Percentiles rank a stretch among this genome's conserved stretches.
Evolutionary conservation across 306 rosid genomes (phyloP).

Genomic region (Elaeagnus macrophylla): DNA sequence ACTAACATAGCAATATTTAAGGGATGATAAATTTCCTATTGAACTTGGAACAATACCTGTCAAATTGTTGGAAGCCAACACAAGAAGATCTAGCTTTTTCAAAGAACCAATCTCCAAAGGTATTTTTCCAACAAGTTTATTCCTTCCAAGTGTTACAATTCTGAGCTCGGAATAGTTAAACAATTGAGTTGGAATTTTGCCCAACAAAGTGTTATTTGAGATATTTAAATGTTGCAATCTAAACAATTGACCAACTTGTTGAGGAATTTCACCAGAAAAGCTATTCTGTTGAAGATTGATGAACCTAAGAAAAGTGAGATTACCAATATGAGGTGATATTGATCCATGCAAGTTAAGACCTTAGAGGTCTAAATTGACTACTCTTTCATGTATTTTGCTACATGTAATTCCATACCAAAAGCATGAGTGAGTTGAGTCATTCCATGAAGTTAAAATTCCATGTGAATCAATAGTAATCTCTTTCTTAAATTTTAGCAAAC

Average conservation of each 20-base stretch:
- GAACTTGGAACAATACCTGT: constrained; percentile 21
- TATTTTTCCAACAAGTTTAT: not conserved
- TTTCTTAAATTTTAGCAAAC: no score
- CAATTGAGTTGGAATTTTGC: constrained; percentile 2
- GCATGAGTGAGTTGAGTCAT: no score
- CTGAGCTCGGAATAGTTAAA: not conserved
- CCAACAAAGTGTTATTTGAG: not conserved
- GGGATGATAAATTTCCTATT: constrained; percentile 28
- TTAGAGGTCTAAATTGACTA: constrained; percentile 20
- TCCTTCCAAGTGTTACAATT: not conserved
- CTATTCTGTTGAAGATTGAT: constrained; percentile 15
- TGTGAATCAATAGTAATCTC: no score
- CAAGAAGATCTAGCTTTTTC: constrained; percentile 6
- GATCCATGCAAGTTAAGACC: constrained; percentile 12
- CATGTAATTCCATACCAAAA: no score
- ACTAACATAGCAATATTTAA: not conserved
- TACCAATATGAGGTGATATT: constrained; percentile 30
- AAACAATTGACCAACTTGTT: constrained; percentile 16
- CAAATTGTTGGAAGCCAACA: constrained; percentile 4
- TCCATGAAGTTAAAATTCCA: no score
- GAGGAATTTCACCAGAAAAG: constrained; percentile 26
- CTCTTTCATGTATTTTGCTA: no score
- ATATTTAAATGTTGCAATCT: not conserved
- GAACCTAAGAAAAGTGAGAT: constrained; percentile 25
- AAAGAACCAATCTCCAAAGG: constrained; percentile 16